Base-by-base conservation (phyloP, 164 flowering plant genomes). In the Saururus chinensis region DNA sequence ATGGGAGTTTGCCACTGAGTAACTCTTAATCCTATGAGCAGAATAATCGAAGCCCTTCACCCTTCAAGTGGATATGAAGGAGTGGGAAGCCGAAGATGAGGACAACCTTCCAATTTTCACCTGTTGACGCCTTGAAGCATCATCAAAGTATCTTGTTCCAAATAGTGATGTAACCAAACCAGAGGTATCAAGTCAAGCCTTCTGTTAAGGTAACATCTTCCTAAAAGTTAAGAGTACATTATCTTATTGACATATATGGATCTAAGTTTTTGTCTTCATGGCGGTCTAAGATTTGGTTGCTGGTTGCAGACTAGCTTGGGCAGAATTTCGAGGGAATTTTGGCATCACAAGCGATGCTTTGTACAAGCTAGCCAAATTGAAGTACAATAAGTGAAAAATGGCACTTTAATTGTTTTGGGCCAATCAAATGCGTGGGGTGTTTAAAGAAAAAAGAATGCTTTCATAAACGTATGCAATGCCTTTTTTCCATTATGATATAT, bases 21-120 rank as follows among this genome's bases (percentile, higher is more conserved):
- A 26, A 24, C 23, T 53, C 63, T n/a, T 19, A 21, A 54, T 62
- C 70, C 74, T 25, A 76, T 80, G 73, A 78, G 83, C 77, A 80
- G 71, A 73, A 72, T 80, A 68, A 66, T 80, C 58, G 92, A 68
- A 71, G 71, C 84, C 55, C 86, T 83, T 49, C n/a, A 80, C 95
- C 0, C 82, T 88, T 71, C 70, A 84, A 65, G 96, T 88, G 66
- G 96, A 88, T 80, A 82, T 77, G 60, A 86, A 84, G 69, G 98
- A 93, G 74, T 89, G 77, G 68, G 96, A 92, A 61, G 82, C 81
- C 56, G 97, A 90, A 71, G 95, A 88, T 66, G 96, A 90, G 57
- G 93, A 84, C 65, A 88, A 95, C 30, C 95, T 90, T 57, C 76
- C 86, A 7, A 63, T 22, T 22, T 76, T 70, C 65, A 80, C 87